A percentile compares a stretch with the other conserved stretches of the same genome.
These are phyloP conservation scores for Suhomyces prunicola DNA, from an alignment of 805 yeast species.

Conservation along the genomic window DNA sequence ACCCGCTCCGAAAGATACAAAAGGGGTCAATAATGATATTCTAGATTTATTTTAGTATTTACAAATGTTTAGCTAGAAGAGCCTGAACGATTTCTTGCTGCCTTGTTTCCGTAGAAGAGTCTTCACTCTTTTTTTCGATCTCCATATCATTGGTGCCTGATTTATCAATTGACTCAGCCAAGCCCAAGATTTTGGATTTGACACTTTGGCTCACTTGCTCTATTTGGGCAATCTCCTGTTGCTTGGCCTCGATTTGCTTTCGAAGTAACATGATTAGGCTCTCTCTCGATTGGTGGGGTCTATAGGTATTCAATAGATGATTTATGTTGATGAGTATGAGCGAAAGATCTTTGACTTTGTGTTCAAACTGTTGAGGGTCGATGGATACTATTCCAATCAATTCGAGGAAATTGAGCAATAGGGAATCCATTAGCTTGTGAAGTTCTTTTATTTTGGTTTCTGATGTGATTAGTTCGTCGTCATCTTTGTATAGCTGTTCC, in stretches of 20 bases:
- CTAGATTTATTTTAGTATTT: conserved; percentile 32
- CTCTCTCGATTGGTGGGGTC: conserved; percentile 95
- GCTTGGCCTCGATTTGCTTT: conserved; percentile 65
- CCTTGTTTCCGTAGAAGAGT: not conserved
- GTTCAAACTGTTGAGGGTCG: conserved; percentile 59
- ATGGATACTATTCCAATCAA: conserved; percentile 73
- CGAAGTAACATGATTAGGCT: conserved; percentile 71
- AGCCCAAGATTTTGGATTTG: conserved; percentile 30
- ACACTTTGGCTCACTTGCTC: conserved; percentile 39
- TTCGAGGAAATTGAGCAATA: conserved; percentile 77
- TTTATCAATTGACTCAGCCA: conserved; percentile 11
- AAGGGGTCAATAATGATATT: conserved; percentile 27
- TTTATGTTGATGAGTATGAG: conserved; percentile 84
- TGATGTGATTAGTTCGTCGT: conserved; percentile 34
- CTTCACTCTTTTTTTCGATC: not conserved
- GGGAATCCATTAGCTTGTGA: conserved; percentile 73
- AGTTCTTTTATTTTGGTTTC: conserved; percentile 64
- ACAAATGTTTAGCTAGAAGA: conserved; percentile 3
- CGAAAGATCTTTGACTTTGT: conserved; percentile 75
- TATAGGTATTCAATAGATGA: conserved; percentile 84
- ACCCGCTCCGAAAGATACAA: not conserved
- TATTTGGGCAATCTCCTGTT: conserved; percentile 48
- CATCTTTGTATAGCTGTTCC: conserved; percentile 59
- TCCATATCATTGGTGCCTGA: not conserved
- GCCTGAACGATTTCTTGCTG: conserved; percentile 3